phyloP scores from a whole-genome alignment of 2,329 filamentous ascomycete species.

The Tolypocladium capitatum region DNA sequence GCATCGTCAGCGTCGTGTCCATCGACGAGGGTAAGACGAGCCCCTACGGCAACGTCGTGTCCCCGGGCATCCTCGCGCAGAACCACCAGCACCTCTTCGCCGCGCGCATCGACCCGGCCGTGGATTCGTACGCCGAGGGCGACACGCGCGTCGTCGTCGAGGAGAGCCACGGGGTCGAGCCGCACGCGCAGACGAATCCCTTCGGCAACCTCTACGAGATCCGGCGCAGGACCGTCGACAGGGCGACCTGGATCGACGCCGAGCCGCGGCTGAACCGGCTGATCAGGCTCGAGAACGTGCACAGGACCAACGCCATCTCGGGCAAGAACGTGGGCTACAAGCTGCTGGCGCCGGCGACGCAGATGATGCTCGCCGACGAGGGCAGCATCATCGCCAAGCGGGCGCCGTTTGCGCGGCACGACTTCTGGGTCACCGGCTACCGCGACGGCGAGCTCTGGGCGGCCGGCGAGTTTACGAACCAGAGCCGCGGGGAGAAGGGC shows the following conservation, averaged over 20 bases:
- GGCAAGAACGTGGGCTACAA: conserved; percentile 38
- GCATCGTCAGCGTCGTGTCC: conserved; percentile 47
- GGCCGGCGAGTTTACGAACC: conserved; percentile 37
- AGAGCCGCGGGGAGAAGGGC: conserved; percentile 27
- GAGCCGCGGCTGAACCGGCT: conserved; percentile 37
- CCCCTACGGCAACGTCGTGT: conserved; percentile 48
- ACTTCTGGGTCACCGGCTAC: conserved; percentile 35
- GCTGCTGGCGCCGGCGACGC: conserved; percentile 29
- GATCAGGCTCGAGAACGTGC: conserved; percentile 34
- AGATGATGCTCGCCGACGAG: conserved; percentile 32
- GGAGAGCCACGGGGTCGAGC: conserved; percentile 21
- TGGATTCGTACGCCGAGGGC: conserved; percentile 34
- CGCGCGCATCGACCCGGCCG: conserved; percentile 49
- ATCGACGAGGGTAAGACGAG: conserved; percentile 41
- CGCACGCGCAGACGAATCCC: conserved; percentile 42
- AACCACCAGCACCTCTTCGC: conserved; percentile 62
- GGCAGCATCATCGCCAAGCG: conserved; percentile 27
- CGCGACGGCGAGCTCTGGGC: conserved; percentile 37
- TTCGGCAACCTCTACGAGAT: conserved; percentile 48
- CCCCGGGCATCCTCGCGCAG: conserved; percentile 49
- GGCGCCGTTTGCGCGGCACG: conserved; percentile 31
- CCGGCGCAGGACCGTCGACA: conserved; percentile 30
- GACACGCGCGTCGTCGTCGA: conserved; percentile 35
- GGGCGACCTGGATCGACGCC: conserved; percentile 35
- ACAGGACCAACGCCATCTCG: conserved; percentile 31